phyloP scores from a whole-genome alignment of 495 filamentous ascomycete species.

The Neurospora intermedia region DNA sequence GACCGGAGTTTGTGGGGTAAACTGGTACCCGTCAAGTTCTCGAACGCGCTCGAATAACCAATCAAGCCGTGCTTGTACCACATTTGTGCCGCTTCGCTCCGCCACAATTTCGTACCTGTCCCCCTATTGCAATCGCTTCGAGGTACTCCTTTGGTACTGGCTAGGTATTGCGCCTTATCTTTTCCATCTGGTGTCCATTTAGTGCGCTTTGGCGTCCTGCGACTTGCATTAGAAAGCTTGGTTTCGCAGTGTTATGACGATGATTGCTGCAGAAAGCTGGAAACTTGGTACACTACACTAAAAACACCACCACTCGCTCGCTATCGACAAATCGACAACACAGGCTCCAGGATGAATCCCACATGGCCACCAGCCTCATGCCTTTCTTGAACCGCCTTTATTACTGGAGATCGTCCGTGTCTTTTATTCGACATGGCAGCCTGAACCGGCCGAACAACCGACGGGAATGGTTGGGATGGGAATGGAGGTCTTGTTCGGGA shows the following conservation, averaged over 20 bases:
- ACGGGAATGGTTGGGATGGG: background rate
- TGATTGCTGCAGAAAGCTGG: background rate
- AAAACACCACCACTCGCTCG: background rate
- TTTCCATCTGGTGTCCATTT: background rate
- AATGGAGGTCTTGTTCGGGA: background rate
- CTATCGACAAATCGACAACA: background rate
- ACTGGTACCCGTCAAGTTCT: background rate
- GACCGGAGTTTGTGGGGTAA: background rate
- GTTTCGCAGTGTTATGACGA: conserved; percentile 1
- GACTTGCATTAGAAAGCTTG: conserved; percentile 1
- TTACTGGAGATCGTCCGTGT: background rate
- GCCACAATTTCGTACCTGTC: conserved; percentile 10
- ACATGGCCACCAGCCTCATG: background rate
- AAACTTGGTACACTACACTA: background rate
- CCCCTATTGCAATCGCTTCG: conserved; percentile 6
- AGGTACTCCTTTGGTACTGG: conserved; percentile 7
- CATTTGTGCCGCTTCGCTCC: conserved; percentile 12
- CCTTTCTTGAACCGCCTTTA: background rate
- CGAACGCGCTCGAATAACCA: background rate
- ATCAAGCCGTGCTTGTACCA: conserved; percentile 12
- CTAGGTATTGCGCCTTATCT: background rate
- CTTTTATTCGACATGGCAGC: background rate
- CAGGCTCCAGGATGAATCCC: background rate
- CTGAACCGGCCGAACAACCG: background rate
- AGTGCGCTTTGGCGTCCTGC: background rate